phyloP scores from a whole-genome alignment of 2,329 filamentous ascomycete species.

The Cryphonectria naterciae region DNA sequence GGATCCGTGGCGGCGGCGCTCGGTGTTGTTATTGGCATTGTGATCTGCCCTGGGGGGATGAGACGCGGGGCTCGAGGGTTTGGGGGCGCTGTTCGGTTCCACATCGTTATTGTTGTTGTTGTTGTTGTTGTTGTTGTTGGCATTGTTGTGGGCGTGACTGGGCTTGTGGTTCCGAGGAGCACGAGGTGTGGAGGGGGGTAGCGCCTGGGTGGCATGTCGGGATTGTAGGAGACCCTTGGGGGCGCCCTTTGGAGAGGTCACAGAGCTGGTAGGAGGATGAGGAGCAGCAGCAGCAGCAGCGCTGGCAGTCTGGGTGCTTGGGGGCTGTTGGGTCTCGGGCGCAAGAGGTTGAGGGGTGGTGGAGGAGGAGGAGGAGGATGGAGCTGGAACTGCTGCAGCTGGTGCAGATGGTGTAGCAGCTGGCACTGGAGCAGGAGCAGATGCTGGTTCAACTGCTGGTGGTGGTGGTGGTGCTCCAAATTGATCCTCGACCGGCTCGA shows the following conservation, averaged over 20 bases:
- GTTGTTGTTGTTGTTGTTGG: constrained; percentile 18
- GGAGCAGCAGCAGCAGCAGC: not conserved
- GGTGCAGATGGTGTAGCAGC: constrained; percentile 6
- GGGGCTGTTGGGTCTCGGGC: constrained; percentile 21
- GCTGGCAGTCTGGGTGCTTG: not conserved
- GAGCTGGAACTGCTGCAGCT: constrained; percentile 10
- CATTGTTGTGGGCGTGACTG: constrained; percentile 19
- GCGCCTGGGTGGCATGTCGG: constrained; percentile 27
- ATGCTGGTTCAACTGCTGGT: constrained; percentile 13
- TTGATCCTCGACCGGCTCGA: constrained; percentile 53
- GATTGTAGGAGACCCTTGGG: constrained; percentile 30
- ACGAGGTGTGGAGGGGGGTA: constrained; percentile 28
- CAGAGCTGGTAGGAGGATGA: constrained; percentile 17
- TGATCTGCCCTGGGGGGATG: constrained; percentile 9
- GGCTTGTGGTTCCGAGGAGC: constrained; percentile 27
- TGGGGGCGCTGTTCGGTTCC: constrained; percentile 27
- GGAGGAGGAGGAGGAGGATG: constrained; percentile 16
- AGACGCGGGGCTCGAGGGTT: constrained; percentile 32
- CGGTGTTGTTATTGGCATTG: constrained; percentile 12
- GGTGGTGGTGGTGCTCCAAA: constrained; percentile 29
- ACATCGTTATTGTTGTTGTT: constrained; percentile 23
- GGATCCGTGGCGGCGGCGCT: constrained; percentile 37
- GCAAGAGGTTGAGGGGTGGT: constrained; percentile 18
- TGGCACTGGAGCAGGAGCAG: constrained; percentile 12
- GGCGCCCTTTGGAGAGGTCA: not conserved